Evolutionary conservation across 345 rosid genomes (phyloP).

Genomic region (Melaleuca quinquenervia): DNA sequence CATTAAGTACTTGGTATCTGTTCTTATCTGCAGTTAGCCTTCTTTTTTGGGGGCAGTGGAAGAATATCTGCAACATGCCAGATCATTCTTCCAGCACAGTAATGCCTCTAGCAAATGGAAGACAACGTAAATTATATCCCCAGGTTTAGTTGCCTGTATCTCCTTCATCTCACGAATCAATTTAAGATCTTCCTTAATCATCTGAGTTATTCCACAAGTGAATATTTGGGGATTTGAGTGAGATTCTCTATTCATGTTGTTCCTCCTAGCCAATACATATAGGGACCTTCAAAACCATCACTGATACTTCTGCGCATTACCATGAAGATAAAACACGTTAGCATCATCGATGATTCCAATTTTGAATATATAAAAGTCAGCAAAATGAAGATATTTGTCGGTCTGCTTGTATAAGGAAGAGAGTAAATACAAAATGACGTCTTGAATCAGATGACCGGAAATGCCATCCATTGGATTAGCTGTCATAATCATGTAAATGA

Average conservation of each 20-base stretch:
- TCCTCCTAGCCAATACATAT: not conserved
- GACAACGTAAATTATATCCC: not conserved
- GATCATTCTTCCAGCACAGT: not conserved
- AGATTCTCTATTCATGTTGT: not conserved
- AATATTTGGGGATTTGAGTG: not conserved
- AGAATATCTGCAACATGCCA: not conserved
- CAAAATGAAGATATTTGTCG: not conserved
- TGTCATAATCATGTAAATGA: not conserved
- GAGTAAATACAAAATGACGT: not conserved
- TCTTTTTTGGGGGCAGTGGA: not conserved
- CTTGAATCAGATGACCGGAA: not conserved
- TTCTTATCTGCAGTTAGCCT: not conserved
- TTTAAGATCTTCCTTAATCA: not conserved
- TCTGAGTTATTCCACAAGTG: not conserved
- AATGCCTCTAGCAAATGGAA: not conserved
- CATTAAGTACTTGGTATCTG: not conserved
- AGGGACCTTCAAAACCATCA: not conserved
- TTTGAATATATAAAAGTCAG: not conserved
- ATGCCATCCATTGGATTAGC: not conserved
- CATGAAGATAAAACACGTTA: not conserved
- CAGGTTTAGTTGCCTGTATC: not conserved
- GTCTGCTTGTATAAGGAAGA: not conserved
- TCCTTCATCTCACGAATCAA: not conserved
- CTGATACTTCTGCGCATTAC: not conserved
- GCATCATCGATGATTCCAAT: not conserved